phyloP scores from a whole-genome alignment of 305 asterid genomes.

The Plantago lanceolata region DNA sequence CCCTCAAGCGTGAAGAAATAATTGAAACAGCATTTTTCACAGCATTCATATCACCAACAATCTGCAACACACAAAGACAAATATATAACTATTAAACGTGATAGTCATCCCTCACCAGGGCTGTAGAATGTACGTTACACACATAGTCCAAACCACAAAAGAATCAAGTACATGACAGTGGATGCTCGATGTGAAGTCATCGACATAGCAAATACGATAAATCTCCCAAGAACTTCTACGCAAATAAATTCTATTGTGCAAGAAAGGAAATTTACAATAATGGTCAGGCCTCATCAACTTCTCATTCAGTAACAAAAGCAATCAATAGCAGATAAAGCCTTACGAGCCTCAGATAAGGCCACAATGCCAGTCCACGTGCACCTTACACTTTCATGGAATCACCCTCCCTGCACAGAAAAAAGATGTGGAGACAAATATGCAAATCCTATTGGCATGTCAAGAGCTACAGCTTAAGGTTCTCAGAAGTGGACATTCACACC shows the following conservation, averaged over 20 bases:
- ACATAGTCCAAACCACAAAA: constrained; percentile 6
- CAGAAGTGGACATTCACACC: constrained; percentile 11
- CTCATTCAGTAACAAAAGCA: constrained; percentile 6
- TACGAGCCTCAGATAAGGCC: constrained; percentile 6
- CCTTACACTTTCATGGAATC: constrained; percentile 18
- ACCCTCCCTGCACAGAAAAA: not conserved
- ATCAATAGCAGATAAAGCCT: constrained; percentile 11
- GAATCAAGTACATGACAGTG: constrained; percentile 11
- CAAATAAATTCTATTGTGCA: constrained; percentile 13
- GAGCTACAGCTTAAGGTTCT: constrained; percentile 6
- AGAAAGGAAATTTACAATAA: constrained; percentile 3
- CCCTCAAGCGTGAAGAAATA: constrained; percentile 77
- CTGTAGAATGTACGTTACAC: constrained; percentile 5
- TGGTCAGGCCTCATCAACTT: constrained; percentile 1
- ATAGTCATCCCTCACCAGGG: constrained; percentile 9
- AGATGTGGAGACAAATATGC: constrained; percentile 6
- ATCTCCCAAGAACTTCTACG: constrained; percentile 12
- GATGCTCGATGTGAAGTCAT: not conserved
- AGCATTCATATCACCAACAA: constrained; percentile 68
- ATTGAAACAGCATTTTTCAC: constrained; percentile 69
- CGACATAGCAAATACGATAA: constrained; percentile 9
- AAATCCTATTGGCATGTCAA: constrained; percentile 11
- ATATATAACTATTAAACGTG: constrained; percentile 14
- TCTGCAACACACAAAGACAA: constrained; percentile 38
- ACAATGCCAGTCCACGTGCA: constrained; percentile 7